Evolutionary conservation across 2,329 filamentous ascomycete genomes (phyloP), one percentile per base, ranked within the genome.

Genomic region (Dactylellina drechsleri): DNA sequence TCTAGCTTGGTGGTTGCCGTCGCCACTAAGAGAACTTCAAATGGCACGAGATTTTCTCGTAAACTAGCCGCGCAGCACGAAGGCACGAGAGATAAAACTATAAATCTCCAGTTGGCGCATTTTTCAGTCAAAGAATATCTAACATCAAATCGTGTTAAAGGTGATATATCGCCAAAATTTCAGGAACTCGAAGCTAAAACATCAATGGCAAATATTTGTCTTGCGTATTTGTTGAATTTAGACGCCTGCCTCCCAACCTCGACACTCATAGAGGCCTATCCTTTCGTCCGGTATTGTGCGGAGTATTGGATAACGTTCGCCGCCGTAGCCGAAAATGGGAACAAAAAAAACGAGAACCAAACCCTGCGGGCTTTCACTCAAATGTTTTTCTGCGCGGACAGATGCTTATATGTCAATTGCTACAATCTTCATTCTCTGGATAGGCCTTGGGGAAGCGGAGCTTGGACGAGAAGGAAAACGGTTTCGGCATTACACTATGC

Each of bases 141-240:
- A 4, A 23, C 23, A 4, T 23, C 23, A 23, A 4, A 4, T 4
- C 23, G 23, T 4, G 36, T 28, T 62, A 6, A 40, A n/a, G 15
- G 40, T 45, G 18, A 58, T 13, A 15, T 10, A 12, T 2, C 20
- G 18, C 54, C 76, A 8, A 28, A 60, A n/a, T 61, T 79, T 64
- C 54, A 54, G 20, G 64, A 72, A 45, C 56, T 16, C 52, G 16
- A 57, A 47, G 79, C 77, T 10, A 71, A 60, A 53, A 28, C 36
- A 16, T 70, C 47, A 16, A 78, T 80, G 28, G 76, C 78, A 40
- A 47, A 58, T 41, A 62, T 78, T 16, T 80, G 79, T 58, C 65
- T 80, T 13, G 68, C 72, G 13, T 80, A 81, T 58, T 36, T 80
- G 7, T 71, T 78, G 20, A 43, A 78, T 60, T 61, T 78, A 45